Percentiles rank a stretch among this genome's conserved stretches.
These are phyloP conservation scores for Rusavskia elegans DNA, from an alignment of 495 filamentous ascomycete species.

Conservation along the genomic window DNA sequence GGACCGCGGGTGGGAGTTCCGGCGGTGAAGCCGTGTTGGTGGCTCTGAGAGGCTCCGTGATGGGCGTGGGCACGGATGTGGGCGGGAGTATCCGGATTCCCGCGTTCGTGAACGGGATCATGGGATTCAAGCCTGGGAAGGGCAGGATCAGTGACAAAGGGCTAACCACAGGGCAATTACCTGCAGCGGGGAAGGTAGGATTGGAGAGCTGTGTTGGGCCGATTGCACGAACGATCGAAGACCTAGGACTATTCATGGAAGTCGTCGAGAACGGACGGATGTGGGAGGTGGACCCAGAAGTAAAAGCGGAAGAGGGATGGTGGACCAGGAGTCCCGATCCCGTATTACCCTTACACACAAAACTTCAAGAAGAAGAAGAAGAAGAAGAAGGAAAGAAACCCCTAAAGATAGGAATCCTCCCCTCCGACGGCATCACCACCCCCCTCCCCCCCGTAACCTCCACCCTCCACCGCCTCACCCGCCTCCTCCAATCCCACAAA, in stretches of 20 bases:
- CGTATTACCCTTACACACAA: too few relatives aligned
- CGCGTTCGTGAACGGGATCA: conserved; percentile 40
- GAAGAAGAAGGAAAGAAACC: too few relatives aligned
- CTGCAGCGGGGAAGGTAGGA: conserved; percentile 23
- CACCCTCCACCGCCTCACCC: conserved; percentile 35
- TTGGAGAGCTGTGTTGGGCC: conserved; percentile 36
- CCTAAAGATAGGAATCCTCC: conserved; percentile 37
- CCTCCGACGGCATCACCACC: conserved; percentile 37
- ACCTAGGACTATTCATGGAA: conserved; percentile 33
- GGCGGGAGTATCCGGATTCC: conserved; percentile 49
- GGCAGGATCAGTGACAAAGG: conserved; percentile 39
- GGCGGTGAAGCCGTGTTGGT: conserved; percentile 54
- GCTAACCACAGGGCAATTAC: conserved; percentile 26
- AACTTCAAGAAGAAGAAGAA: conserved; percentile 4
- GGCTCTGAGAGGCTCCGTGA: conserved; percentile 41
- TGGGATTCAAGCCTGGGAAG: conserved; percentile 40
- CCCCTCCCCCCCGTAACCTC: conserved; percentile 42
- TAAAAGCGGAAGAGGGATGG: conserved; percentile 33
- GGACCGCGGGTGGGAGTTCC: conserved; percentile 43
- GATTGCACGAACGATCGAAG: conserved; percentile 26
- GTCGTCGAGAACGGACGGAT: conserved; percentile 30
- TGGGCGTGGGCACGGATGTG: conserved; percentile 54
- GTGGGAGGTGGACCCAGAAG: conserved; percentile 28
- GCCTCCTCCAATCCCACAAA: conserved; percentile 20
- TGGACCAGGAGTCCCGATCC: conserved; percentile 8